These are phyloP conservation scores for Monosporozyma solicola DNA, from an alignment of 805 yeast species.

Conservation along the genomic window DNA sequence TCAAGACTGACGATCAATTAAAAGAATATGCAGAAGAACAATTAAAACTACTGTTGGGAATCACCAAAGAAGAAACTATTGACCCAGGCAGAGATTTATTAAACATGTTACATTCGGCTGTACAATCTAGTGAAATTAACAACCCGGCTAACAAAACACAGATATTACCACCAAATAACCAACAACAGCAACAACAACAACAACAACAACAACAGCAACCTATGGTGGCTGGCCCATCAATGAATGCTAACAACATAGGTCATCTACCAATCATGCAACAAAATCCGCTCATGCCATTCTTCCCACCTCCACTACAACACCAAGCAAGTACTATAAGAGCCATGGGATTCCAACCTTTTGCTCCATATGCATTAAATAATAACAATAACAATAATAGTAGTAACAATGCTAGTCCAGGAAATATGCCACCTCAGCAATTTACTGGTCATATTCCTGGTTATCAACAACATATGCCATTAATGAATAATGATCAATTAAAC, in stretches of 20 bases:
- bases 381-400: conserved; percentile 5
- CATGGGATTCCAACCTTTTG: conserved; percentile 23
- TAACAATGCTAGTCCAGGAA: neutral
- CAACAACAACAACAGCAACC: neutral
- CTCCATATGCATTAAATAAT: conserved; percentile 28
- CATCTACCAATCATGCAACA: conserved; percentile 6
- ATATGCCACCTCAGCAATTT: conserved; percentile 4
- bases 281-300: conserved; percentile 2
- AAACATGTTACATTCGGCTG: conserved; percentile 47
- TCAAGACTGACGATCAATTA: conserved; percentile 47
- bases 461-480: conserved; percentile 7
- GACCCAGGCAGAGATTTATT: conserved; percentile 77
- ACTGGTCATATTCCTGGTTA: neutral
- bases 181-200: neutral
- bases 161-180: neutral
- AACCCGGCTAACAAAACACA: conserved; percentile 1
- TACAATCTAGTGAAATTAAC: conserved; percentile 14
- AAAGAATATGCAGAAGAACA: conserved; percentile 55
- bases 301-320: conserved; percentile 8
- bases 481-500: neutral
- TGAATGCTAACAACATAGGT: neutral
- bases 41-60: conserved; percentile 56
- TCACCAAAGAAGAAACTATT: conserved; percentile 32
- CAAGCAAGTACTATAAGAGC: conserved; percentile 4
- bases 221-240: neutral